Conservation (phyloP, 306 rosid species). For the Corylus avellana region DNA sequence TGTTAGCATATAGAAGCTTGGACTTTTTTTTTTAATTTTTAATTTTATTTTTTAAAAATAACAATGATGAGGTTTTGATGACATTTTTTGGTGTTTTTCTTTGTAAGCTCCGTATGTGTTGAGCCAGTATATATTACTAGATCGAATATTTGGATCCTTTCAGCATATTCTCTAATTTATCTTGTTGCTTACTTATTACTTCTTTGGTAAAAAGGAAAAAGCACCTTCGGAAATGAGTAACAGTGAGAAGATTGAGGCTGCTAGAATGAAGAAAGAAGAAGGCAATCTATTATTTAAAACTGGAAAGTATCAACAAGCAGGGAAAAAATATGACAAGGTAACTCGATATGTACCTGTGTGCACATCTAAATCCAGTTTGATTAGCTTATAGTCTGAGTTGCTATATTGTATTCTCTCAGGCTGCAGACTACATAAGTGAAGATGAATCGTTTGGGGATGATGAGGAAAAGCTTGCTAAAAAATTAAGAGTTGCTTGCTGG, state of each 20-base stretch:
- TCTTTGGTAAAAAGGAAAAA: constrained; percentile 51
- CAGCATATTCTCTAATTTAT: not conserved
- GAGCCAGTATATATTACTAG: not conserved
- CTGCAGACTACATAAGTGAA: constrained; percentile 58
- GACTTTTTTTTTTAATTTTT: too few species aligned
- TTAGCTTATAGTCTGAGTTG: not conserved
- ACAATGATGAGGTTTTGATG: not conserved
- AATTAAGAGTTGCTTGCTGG: constrained; percentile 62
- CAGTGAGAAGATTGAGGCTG: constrained; percentile 61
- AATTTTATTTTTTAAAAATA: too few species aligned
- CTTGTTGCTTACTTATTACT: not conserved
- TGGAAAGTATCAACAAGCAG: constrained; percentile 55
- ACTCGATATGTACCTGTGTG: constrained; percentile 15
- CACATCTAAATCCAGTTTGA: constrained; percentile 8
- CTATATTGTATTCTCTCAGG: constrained; percentile 40
- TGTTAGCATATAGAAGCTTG: not conserved
- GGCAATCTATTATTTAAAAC: constrained; percentile 56
- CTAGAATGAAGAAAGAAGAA: constrained; percentile 69
- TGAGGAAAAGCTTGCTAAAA: constrained; percentile 47
- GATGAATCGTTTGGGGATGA: constrained; percentile 49
- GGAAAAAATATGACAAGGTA: constrained; percentile 67
- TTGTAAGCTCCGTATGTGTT: not conserved
- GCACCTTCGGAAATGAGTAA: constrained; percentile 65
- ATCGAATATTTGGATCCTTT: not conserved
- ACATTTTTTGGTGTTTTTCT: not conserved